Percentiles rank a stretch among this genome's conserved stretches.
phyloP scores from a whole-genome alignment of 164 flowering plant genomes.

The Aristolochia californica region DNA sequence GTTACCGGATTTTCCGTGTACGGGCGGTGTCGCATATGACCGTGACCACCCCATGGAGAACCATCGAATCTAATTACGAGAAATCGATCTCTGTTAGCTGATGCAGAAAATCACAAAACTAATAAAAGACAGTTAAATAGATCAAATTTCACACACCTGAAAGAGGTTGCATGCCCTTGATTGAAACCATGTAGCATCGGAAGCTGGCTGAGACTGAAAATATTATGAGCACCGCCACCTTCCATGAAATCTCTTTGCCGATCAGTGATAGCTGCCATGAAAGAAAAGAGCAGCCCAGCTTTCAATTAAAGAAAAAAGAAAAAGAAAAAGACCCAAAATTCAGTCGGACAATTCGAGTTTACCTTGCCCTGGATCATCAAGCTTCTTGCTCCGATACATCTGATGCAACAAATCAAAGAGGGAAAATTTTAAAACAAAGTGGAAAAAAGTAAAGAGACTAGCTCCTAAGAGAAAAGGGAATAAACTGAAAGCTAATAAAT shows the following conservation, averaged over 20 bases:
- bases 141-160: slow-evolving; percentile 22
- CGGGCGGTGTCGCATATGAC: slow-evolving; percentile 13
- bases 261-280: slow-evolving; percentile 21
- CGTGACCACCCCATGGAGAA: slow-evolving; percentile 26
- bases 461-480: background rate
- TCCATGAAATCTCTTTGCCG: slow-evolving; percentile 27
- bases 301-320: slow-evolving; percentile 2
- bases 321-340: slow-evolving; percentile 12
- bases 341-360: slow-evolving; percentile 6
- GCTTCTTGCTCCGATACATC: slow-evolving; percentile 93
- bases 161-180: slow-evolving; percentile 22
- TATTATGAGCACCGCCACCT: slow-evolving; percentile 27
- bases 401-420: slow-evolving; percentile 10
- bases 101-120: too few relatives aligned
- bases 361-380: slow-evolving; percentile 70
- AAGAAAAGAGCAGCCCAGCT: background rate
- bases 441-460: background rate
- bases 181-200: slow-evolving; percentile 39
- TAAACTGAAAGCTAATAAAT: background rate
- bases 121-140: too few relatives aligned
- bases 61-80: too few relatives aligned
- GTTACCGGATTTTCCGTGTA: slow-evolving; percentile 2
- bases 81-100: too few relatives aligned
- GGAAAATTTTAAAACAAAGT: background rate
- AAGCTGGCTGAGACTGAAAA: slow-evolving; percentile 41